Evolutionary conservation across 2,329 filamentous ascomycete genomes (phyloP), one percentile per base, ranked within the genome.

Genomic region (Fusarium sp.): DNA sequence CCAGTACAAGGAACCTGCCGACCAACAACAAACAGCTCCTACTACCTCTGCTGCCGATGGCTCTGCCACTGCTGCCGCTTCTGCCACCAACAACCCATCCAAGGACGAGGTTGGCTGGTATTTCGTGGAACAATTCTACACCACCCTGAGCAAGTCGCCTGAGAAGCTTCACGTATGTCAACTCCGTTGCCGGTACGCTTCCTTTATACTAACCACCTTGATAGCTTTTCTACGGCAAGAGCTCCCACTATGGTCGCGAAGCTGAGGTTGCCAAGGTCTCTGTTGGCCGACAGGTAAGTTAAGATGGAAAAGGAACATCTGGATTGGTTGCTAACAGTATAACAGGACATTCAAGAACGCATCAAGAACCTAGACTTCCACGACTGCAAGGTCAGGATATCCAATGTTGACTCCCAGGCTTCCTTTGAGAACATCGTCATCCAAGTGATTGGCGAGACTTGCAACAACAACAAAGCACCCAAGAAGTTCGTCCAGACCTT

Each of bases 61-160:
- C 67, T 77, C 81, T 50, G 55, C 66, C 47, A 69, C 71, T 45
- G 73, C 81, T 48, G 73, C 80, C 68, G 74, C 79, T 69, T 77
- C 78, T 71, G 74, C 79, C 62, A 84, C 82, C 78, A 85, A 80
- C 80, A 86, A 88, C 77, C 84, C 90, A 44, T 86, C 88, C 78
- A 98, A 97, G 87, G 95, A 97, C 82, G 94, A 98, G 86, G 95
- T 99, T 76, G 96, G 95, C 83, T 99, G 96, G 96, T 98, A 95
- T 86, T 99, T 99, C 78, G 96, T 99, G 66, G 95, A 98, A 89
- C 95, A 97, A 84, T 99, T 98, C 88, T 99, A 99, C 86, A 98
- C 94, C 77, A 99, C 95, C 71, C 86, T 99, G 80, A 98, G 95
- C 90, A 95, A 95, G 85, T 93, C 87, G 75, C 95, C 96, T 28